Base-by-base conservation (phyloP, 139 green algal genomes). In the Coccomyxa sp. region DNA sequence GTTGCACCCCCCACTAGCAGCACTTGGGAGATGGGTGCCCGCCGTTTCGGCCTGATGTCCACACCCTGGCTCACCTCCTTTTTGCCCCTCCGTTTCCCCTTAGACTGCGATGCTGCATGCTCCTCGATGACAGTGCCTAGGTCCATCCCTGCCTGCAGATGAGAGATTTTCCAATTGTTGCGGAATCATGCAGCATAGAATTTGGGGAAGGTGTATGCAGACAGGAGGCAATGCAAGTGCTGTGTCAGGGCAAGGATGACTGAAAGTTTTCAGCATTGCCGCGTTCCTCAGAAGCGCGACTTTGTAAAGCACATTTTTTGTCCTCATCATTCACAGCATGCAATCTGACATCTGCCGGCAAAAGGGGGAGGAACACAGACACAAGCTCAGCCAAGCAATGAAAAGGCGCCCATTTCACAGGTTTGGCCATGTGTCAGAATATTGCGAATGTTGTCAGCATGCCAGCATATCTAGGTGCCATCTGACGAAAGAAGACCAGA, bases 1-100 rank as follows among this genome's bases (percentile, higher is more conserved):
- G 95, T 98, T 77, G 93, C 88, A 25, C 94, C 95, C 14, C 95
- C 95, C 67, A 98, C 95, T 85, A 98, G 86, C 85, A 98, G 87
- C 81, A 98, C 90, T 75, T 92, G 81, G 75, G 84, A 88, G 13
- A 96, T 88, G 10, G 94, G 90, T 14, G 77, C 66, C n/a, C 93
- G 92, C 60, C 81, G 85, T 84, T 92, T 93, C 60, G 92, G 92
- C 38, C 90, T 77, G 66, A 96, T 93, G 82, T 93, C 76, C 18
- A 82, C 78, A 10, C 75, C 80, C 4, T 21, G 21, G 1, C 63
- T 71, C 63, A 1, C 21, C 63, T 71, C 18, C 63, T 71, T 71
- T 71, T 71, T 71, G 63, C 63, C 21, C 63, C 63, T 71, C 38
- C 38, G 38, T 51, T 51, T 51, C 7, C 38, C 38, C 38, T 51